Evolutionary conservation across 768 basidiomycete species (phyloP), one percentile per base, ranked within the genome.

Genomic region (Pleurotus pulmonarius): DNA sequence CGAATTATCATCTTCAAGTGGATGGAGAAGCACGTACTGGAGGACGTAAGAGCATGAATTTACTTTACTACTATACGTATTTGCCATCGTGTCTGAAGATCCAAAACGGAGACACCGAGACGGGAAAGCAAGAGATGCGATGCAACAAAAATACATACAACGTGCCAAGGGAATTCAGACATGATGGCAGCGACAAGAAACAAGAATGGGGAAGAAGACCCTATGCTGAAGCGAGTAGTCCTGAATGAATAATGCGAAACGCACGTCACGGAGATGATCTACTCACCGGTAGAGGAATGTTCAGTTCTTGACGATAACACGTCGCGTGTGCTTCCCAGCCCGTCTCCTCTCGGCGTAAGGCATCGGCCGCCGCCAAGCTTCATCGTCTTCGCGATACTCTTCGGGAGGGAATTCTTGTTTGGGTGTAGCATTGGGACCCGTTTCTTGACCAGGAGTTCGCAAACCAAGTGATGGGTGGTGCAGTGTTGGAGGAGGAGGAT

Each of bases 321-420:
- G 81, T 64, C 76, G 78, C 20, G 89, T 91, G 66, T 91, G 89
- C 67, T 92, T 92, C 49, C 89, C 89, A 51, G 89, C 89, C 56
- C 89, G 76, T 55, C 89, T 75, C 20, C 89, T 82, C 67, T 90
- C 88, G 40, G 81, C 80, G 63, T 86, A 84, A 18, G 89, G 88
- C 69, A 84, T 89, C 0, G 88, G 86, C 44, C 81, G 73, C 26
- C 83, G 74, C 88, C 88, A 90, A 24, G 84, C 73, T 59, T 90
- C 87, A 65, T 90, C 88, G 55, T 87, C 84, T 57, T 80, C 78
- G 56, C 71, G 71, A 62, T 76, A 79, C 39, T 83, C 83, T 15
- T 85, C 84, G 47, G 69, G 64, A 38, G 63, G 56, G 56, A 69
- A 73, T 46, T 78, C 75, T 18, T 66, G 58, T 66, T 76, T 76